These are phyloP conservation scores for rapeseed (Brassica napus) DNA, from an alignment of 345 rosid species.

Conservation along the genomic window Da-Ae NC_063452.1:40867001-40867500, in stretches of 20 bases:
- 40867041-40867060: conserved; percentile 83
- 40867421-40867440: conserved; percentile 71
- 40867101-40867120: conserved; percentile 80
- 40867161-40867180: conserved; percentile 75
- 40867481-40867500: conserved; percentile 63
- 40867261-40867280: conserved; percentile 81
- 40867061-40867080: conserved; percentile 78
- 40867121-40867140: conserved; percentile 84
- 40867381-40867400: conserved; percentile 53
- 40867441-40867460: conserved; percentile 83
- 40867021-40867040: conserved; percentile 76
- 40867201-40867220: conserved; percentile 63
- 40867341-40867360: conserved; percentile 84
- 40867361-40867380: conserved; percentile 87
- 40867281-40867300: conserved; percentile 82
- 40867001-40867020: conserved; percentile 63
- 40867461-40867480: conserved; percentile 82
- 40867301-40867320: conserved; percentile 76
- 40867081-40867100: conserved; percentile 50
- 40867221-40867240: conserved; percentile 71
- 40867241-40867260: conserved; percentile 88
- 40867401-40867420: conserved; percentile 72
- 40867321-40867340: conserved; percentile 94
- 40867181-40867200: conserved; percentile 71
- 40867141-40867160: conserved; percentile 78